Evolutionary conservation across 768 basidiomycete genomes (phyloP), one percentile per base, ranked within the genome.

Genomic region (Termitomyces sp.): DNA sequence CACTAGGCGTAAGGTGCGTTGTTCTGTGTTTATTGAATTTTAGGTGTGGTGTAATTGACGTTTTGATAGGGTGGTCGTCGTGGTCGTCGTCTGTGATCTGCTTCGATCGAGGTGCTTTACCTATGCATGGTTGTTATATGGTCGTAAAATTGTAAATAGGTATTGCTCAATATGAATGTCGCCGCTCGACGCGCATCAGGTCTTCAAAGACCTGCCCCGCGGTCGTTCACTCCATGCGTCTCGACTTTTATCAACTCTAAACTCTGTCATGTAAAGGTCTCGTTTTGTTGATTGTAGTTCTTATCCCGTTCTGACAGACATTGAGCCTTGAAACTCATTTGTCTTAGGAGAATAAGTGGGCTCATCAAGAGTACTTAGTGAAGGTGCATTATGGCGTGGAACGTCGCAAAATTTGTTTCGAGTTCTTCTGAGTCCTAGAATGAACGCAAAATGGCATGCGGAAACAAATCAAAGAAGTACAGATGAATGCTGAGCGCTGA

Each of bases 1-100:
- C 60, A 99, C 97, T 67, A 84, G 97, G 71, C 86, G 95, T 77
- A 99, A 99, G 91, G 93, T 93, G 61, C 63, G 78, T 72, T 44
- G 7, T 28, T 48, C 32, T 35, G 7, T 55, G 38, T 53, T 36
- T 26, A 35, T 40, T 28, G 8, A 4, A 40, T 36, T 36, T 26
- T 33, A 18, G 56, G 40, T 9, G 10, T 4, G 9, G 10, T 18
- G 18, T 44, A n/a, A 56, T 8, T 56, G 10, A 56, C 4, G 9
- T 1, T 32, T 47, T 2, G 33, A 56, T 16, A 94, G 95, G 95
- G 95, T 87, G 95, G 95, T 94, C 92, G 95, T 68, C 93, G 95
- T 79, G 95, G 95, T 92, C 91, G 95, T 70, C 93, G 95, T 89
- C 84, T 96, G 69, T 91, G 74, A 79, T 76, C 50, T 32, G 55